Conservation (phyloP, 805 yeast species). For the Candida montana region DNA sequence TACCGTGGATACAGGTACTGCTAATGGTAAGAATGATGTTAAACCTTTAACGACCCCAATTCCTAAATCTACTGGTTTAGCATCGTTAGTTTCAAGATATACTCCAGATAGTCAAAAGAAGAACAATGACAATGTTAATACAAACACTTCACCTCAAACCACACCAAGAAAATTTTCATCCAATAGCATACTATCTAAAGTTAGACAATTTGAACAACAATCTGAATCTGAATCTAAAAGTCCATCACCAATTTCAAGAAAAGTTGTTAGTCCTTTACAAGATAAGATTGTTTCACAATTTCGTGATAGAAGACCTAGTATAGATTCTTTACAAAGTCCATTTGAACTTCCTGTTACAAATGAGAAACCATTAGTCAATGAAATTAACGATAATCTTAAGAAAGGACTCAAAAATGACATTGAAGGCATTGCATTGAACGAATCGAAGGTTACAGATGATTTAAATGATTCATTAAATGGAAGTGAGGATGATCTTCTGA, state of each 20-base stretch:
- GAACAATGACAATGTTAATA: too few species aligned
- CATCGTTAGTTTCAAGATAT: conserved; percentile 13
- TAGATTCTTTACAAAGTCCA: conserved; percentile 1
- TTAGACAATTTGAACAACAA: conserved; percentile 27
- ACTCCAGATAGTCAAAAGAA: conserved; percentile 12
- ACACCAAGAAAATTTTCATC: conserved; percentile 25
- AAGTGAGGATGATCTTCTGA: conserved; percentile 2
- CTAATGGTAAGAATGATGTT: conserved; percentile 8
- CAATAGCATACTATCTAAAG: conserved; percentile 26
- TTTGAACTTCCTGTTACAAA: background rate
- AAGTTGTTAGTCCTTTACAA: conserved; percentile 17
- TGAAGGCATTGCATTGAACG: too few species aligned
- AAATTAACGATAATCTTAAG: background rate
- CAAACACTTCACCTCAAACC: background rate
- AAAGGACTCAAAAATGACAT: too few species aligned
- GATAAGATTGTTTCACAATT: conserved; percentile 18
- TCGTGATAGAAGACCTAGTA: conserved; percentile 18
- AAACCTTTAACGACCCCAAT: conserved; percentile 7
- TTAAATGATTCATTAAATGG: too few species aligned
- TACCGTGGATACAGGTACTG: conserved; percentile 16
- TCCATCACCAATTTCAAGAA: conserved; percentile 9
- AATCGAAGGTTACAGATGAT: too few species aligned
- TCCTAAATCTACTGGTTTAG: conserved; percentile 11
- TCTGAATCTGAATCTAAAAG: conserved; percentile 11
- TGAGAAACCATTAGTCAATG: background rate